Conservation (phyloP, 2,329 filamentous ascomycete species). For the Ciborinia camelliae region DNA sequence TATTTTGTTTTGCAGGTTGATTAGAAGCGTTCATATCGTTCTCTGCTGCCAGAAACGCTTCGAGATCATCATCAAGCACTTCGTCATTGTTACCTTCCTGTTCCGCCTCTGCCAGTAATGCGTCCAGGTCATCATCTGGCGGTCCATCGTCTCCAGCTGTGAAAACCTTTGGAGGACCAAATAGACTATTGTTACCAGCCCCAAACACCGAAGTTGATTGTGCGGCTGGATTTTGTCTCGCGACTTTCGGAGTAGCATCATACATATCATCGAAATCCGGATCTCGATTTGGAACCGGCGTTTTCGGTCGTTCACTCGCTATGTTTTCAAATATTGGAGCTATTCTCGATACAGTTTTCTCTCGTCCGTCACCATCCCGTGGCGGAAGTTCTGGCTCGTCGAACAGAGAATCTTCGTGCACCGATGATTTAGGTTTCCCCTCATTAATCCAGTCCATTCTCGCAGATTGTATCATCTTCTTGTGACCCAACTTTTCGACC, state of each 20-base stretch:
- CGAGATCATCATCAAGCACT: slow-evolving; percentile 31
- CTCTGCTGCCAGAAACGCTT: slow-evolving; percentile 29
- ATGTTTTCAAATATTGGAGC: slow-evolving; percentile 41
- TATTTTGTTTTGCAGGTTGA: slow-evolving; percentile 8
- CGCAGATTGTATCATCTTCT: slow-evolving; percentile 69
- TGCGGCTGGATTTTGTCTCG: slow-evolving; percentile 25
- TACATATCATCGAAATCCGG: slow-evolving; percentile 44
- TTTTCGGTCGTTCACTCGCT: slow-evolving; percentile 31
- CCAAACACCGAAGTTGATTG: slow-evolving; percentile 29
- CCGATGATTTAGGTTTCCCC: slow-evolving; percentile 50
- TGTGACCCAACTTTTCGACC: slow-evolving; percentile 91
- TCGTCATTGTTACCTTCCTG: slow-evolving; percentile 44
- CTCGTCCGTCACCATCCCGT: slow-evolving; percentile 34
- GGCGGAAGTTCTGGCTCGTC: slow-evolving; percentile 31
- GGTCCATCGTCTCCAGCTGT: slow-evolving; percentile 32
- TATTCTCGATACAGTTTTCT: slow-evolving; percentile 36
- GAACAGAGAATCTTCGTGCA: slow-evolving; percentile 34
- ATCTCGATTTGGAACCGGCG: slow-evolving; percentile 44
- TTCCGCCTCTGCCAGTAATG: slow-evolving; percentile 31
- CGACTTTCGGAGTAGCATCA: slow-evolving; percentile 47
- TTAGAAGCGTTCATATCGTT: slow-evolving; percentile 27
- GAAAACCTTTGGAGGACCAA: slow-evolving; percentile 28
- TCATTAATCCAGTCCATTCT: slow-evolving; percentile 84
- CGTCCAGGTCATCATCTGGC: slow-evolving; percentile 43
- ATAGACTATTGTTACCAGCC: slow-evolving; percentile 27